phyloP scores from a whole-genome alignment of 1,284 basidiomycete genomes.

The Porogramme epimiltina region DNA sequence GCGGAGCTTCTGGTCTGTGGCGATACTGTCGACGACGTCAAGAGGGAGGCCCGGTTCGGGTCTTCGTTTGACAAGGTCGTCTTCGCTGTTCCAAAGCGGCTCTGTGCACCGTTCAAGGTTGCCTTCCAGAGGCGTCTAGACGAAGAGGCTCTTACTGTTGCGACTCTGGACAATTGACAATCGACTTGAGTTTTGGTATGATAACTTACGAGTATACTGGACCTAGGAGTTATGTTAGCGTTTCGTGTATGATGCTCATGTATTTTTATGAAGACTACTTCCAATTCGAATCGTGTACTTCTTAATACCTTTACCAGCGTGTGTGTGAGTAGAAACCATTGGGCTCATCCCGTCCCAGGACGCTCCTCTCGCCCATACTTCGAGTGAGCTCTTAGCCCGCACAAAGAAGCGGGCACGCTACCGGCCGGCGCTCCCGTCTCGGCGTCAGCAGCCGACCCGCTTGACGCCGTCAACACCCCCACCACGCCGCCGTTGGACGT shows the following conservation, averaged over 20 bases:
- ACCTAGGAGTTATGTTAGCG: too few species aligned
- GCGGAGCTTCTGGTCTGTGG: slow-evolving; percentile 51
- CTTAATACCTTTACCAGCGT: not conserved
- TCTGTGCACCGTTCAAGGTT: slow-evolving; percentile 38
- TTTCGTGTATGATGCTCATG: too few species aligned
- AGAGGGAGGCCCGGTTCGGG: slow-evolving; percentile 37
- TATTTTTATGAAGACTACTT: too few species aligned
- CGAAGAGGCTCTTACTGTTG: slow-evolving; percentile 40
- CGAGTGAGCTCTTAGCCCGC: too few species aligned
- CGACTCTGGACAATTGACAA: slow-evolving; percentile 11
- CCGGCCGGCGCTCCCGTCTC: too few species aligned
- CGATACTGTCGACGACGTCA: slow-evolving; percentile 24
- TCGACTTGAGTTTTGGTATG: not conserved
- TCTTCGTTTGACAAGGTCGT: slow-evolving; percentile 45
- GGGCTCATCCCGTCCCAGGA: too few species aligned
- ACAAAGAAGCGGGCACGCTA: too few species aligned
- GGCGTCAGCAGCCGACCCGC: too few species aligned
- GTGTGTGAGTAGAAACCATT: too few species aligned
- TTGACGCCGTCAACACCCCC: too few species aligned
- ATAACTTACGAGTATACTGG: not conserved
- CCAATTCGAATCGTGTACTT: not conserved
- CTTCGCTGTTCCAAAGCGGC: slow-evolving; percentile 45
- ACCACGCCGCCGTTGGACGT: too few species aligned
- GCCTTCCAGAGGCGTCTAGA: slow-evolving; percentile 46
- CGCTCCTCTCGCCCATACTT: too few species aligned